A percentile compares a stretch with the other conserved stretches of the same genome.
These are phyloP conservation scores for Lodderomyces metapsilosis DNA, from an alignment of 1,139 yeast genomes.

Conservation along the genomic window DNA sequence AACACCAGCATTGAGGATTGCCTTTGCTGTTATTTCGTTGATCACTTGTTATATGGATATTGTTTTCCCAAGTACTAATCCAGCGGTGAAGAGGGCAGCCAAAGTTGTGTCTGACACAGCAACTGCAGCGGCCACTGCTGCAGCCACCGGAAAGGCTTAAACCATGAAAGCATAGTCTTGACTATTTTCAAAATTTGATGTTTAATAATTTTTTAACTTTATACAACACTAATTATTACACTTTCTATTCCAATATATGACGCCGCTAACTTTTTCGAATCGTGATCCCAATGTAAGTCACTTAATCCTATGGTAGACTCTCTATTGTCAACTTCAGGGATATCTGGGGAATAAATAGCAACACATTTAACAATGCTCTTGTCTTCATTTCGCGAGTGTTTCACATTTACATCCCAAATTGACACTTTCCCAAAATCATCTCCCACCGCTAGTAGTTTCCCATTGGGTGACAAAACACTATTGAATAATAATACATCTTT, in stretches of 20 bases:
- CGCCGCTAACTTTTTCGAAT: constrained; percentile 32
- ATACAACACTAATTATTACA: constrained; percentile 23
- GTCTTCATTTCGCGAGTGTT: constrained; percentile 14
- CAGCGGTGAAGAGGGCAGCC: constrained; percentile 25
- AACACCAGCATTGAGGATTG: constrained; percentile 45
- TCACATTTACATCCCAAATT: constrained; percentile 46
- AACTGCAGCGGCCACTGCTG: constrained; percentile 17
- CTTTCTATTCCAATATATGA: constrained; percentile 46
- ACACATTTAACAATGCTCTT: constrained; percentile 14
- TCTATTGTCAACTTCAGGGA: neutral
- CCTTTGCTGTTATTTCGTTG: constrained; percentile 48
- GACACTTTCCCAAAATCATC: constrained; percentile 59
- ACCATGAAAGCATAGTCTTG: constrained; percentile 1
- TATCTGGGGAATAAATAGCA: constrained; percentile 2
- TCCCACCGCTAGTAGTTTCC: constrained; percentile 54
- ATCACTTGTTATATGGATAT: constrained; percentile 55
- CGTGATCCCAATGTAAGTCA: constrained; percentile 44
- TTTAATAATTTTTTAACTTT: no score
- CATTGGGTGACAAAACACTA: constrained; percentile 52
- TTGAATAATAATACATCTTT: constrained; percentile 37
- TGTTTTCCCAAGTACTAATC: constrained; percentile 37
- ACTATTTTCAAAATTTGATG: no score
- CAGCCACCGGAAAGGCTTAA: constrained; percentile 12
- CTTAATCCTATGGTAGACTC: constrained; percentile 31
- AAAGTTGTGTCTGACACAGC: constrained; percentile 20